phyloP scores from a whole-genome alignment of 2,329 filamentous ascomycete genomes.

The Hypoxylon sp. region DNA sequence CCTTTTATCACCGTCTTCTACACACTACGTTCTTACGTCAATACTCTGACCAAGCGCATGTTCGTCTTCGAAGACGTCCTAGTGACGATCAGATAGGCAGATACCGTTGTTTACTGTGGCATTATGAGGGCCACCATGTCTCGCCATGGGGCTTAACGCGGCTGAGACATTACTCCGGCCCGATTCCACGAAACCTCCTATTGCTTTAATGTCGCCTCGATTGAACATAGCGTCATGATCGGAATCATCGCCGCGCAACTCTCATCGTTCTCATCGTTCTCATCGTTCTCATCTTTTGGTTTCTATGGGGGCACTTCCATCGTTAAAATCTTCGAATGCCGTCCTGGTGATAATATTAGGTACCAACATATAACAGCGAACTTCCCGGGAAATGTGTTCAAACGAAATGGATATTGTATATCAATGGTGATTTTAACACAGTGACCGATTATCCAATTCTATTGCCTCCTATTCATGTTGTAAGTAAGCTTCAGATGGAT shows the following conservation, averaged over 20 bases:
- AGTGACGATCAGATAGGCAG: not conserved
- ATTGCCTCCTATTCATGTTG: not conserved
- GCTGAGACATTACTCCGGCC: not conserved
- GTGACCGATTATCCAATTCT: not conserved
- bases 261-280: not conserved
- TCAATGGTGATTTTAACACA: not conserved
- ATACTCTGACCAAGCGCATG: too few species aligned
- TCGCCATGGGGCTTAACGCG: not conserved
- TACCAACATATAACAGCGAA: too few species aligned
- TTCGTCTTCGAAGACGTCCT: not conserved
- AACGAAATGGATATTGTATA: constrained; percentile 1
- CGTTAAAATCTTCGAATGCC: not conserved
- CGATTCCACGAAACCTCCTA: not conserved
- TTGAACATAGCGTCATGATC: not conserved
- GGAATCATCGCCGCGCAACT: too few species aligned
- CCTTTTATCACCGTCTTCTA: too few species aligned
- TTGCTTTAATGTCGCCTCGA: not conserved
- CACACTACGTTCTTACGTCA: too few species aligned
- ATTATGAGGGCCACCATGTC: not conserved
- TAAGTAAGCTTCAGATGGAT: not conserved
- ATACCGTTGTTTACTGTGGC: not conserved
- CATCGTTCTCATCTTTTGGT: not conserved
- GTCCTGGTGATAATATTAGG: not conserved
- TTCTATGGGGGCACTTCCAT: not conserved
- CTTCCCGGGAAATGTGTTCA: not conserved